Conservation (phyloP, 140 eudicot genomes). For the Oenanthe javanica region DNA sequence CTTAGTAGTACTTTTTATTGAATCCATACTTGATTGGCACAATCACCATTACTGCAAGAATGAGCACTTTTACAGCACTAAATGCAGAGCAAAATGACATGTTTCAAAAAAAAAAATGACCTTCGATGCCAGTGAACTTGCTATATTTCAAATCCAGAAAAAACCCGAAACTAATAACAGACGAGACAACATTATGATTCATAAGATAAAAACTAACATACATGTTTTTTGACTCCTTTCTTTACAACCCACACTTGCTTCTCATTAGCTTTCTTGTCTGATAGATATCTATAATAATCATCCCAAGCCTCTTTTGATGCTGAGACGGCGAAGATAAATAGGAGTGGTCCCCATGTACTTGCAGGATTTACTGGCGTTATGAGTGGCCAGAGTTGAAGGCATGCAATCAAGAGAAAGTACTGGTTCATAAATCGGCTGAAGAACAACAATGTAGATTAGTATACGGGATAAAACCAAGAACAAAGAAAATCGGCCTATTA, state of each 20-base stretch:
- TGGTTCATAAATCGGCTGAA: constrained; percentile 99
- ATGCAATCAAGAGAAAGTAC: constrained; percentile 97
- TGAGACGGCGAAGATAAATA: constrained; percentile 87
- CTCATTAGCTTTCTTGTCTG: constrained; percentile 97
- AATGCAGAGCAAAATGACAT: neutral
- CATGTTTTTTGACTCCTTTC: constrained; percentile 75
- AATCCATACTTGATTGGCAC: neutral
- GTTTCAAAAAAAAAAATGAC: no score
- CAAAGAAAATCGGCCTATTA: neutral
- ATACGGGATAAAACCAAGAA: neutral
- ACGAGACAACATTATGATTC: neutral
- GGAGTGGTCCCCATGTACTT: constrained; percentile 97
- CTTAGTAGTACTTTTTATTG: neutral
- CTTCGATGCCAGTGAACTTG: neutral
- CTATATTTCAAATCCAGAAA: neutral
- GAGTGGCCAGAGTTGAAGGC: constrained; percentile 98
- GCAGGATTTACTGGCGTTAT: constrained; percentile 98
- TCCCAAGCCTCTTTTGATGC: constrained; percentile 99
- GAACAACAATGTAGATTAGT: neutral
- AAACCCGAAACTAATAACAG: neutral
- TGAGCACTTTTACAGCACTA: neutral
- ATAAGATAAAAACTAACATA: constrained; percentile 29
- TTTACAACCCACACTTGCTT: constrained; percentile 96
- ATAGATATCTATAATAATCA: constrained; percentile 83
- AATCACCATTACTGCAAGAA: neutral